Evolutionary conservation across 805 yeast genomes (phyloP), one percentile per base, ranked within the genome.

Genomic region (Lipomyces sp.): DNA sequence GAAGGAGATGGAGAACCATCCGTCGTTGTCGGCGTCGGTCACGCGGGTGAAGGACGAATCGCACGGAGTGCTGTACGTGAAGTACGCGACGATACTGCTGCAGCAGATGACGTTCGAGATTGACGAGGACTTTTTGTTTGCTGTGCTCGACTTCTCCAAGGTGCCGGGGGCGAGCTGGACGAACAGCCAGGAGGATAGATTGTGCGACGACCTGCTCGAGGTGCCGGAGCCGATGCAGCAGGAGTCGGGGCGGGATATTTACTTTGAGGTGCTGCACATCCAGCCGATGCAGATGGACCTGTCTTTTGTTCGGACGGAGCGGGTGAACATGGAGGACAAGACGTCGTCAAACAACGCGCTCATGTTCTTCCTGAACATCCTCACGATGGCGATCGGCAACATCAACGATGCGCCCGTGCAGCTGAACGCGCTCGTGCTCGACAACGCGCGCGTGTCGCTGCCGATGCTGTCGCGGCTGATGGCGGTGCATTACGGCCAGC

Each of bases 331-430:
- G 4, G 85, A 80, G 48, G 87, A 82, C 48, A 76, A 76, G 33
- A 77, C 82, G 11, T 70, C 77, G 2, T 71, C 85, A 2, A 82
- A 80, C 40, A 83, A 82, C 57, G 74, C 93, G 0, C 65, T 90
- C 43, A 78, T 83, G 77, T 61, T 48, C 34, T 84, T 86, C 66
- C 80, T 88, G 56, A 88, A 93, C 65, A 82, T 91, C 34, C 72
- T 93, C 53, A 89, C 97, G 0, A 90, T 91, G 97, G 95, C 98
- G 0, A 80, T 93, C 56, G 98, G 98, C 23, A 93, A 91, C 66
- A 86, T 95, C 53, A 91, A 91, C 65, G 97, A 93, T 68, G 98
- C 99, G 0, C 98, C 98, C 1, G 86, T 93, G 39, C 79, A 84
- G 62, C 71, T 93, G 65, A 88, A 91, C 63, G 89, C 98, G 0